phyloP scores from a whole-genome alignment of 2,329 filamentous ascomycete genomes.

The Nemania serpens region DNA sequence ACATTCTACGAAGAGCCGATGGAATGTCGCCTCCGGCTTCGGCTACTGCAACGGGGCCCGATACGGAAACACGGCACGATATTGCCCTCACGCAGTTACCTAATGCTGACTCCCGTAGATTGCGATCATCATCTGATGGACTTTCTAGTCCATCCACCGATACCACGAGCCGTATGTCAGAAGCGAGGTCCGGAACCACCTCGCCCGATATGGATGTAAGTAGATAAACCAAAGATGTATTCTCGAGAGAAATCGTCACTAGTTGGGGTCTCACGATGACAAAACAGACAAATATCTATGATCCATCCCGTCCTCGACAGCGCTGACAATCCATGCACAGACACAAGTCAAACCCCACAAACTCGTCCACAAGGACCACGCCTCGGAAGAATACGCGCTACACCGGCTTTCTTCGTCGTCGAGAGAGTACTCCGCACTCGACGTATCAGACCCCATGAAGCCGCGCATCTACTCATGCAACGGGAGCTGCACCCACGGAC shows the following conservation, averaged over 20 bases:
- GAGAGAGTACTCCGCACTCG: neutral
- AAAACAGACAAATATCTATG: too few species aligned
- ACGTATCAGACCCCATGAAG: neutral
- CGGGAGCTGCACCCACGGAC: neutral
- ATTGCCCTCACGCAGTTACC: neutral
- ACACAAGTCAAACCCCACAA: neutral
- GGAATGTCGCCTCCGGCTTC: neutral
- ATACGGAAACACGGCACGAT: neutral
- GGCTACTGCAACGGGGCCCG: neutral
- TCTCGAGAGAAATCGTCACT: neutral
- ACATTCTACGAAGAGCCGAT: neutral
- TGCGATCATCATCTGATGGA: neutral
- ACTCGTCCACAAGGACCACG: too few species aligned
- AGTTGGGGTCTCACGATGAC: too few species aligned
- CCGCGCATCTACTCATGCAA: neutral
- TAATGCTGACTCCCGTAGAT: neutral
- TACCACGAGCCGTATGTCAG: neutral
- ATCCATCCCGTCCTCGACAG: too few species aligned
- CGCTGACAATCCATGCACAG: neutral
- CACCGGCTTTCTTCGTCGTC: neutral
- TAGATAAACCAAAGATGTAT: neutral
- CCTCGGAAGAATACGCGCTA: neutral
- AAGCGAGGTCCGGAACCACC: neutral
- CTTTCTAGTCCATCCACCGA: too few species aligned
- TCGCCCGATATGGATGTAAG: constrained; percentile 1